Percentiles rank a stretch among this genome's conserved stretches.
phyloP scores from a whole-genome alignment of 176 grass and related monocot species.

The Otatea glauca region DNA sequence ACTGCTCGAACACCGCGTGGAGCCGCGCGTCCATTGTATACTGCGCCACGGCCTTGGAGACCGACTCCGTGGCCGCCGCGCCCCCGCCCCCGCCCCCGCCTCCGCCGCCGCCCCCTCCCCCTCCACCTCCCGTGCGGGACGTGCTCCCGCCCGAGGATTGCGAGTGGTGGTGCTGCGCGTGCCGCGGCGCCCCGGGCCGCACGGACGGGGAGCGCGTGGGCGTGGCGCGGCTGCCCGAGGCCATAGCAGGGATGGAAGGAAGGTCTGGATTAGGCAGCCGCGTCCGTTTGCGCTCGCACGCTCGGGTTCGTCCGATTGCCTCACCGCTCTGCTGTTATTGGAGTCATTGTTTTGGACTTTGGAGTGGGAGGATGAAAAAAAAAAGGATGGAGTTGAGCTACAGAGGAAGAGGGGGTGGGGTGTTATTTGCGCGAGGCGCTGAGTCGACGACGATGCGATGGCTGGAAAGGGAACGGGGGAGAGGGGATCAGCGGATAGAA shows the following conservation, averaged over 20 bases:
- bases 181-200: conserved; percentile 49
- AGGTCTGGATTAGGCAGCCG: conserved; percentile 38
- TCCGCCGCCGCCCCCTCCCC: conserved; percentile 14
- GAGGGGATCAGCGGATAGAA: conserved; percentile 20
- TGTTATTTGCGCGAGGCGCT: conserved; percentile 28
- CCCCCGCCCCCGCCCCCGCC: background rate
- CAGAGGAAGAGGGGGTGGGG: background rate
- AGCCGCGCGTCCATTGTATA: conserved; percentile 91
- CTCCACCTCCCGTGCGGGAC: conserved; percentile 48
- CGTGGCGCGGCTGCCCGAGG: conserved; percentile 69
- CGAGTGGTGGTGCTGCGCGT: conserved; percentile 51
- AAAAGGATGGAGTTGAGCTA: background rate
- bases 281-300: conserved; percentile 32
- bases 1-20: conserved; percentile 93
- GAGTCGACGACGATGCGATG: conserved; percentile 46
- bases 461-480: conserved; percentile 21
- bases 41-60: conserved; percentile 95
- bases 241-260: conserved; percentile 45
- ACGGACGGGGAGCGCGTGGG: conserved; percentile 48
- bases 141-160: conserved; percentile 73
- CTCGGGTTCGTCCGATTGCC: conserved; percentile 40
- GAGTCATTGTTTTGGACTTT: conserved; percentile 22
- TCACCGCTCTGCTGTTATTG: conserved; percentile 25
- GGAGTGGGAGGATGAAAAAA: conserved; percentile 36
- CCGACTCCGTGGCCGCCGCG: conserved; percentile 61